These are phyloP conservation scores for Phalaenopsis equestris DNA, from an alignment of 106 monocot genomes.

Conservation along the genomic window DNA sequence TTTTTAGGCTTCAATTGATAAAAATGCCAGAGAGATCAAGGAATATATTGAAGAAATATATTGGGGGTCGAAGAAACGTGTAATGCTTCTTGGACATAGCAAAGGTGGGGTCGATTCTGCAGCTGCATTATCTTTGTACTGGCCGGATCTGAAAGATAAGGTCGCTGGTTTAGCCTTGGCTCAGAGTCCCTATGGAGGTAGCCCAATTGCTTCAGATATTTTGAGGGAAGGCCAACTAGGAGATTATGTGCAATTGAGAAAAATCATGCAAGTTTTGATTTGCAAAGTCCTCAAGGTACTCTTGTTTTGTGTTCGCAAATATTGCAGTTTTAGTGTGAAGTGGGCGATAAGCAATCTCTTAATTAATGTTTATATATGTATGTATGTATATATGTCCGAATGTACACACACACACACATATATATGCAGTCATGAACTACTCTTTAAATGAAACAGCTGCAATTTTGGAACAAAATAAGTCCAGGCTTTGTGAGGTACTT, in stretches of 20 bases:
- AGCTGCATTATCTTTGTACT: slow-evolving; percentile 89
- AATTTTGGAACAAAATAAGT: not conserved
- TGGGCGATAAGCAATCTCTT: not conserved
- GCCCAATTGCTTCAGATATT: slow-evolving; percentile 93
- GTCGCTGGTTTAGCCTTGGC: slow-evolving; percentile 84
- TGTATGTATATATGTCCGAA: too few relatives aligned
- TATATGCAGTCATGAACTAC: not conserved
- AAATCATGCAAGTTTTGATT: slow-evolving; percentile 72
- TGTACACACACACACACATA: too few relatives aligned
- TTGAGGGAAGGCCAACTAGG: slow-evolving; percentile 85
- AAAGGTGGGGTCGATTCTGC: slow-evolving; percentile 98
- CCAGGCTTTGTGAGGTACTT: too few relatives aligned
- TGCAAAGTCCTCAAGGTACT: slow-evolving; percentile 91
- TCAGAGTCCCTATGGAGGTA: slow-evolving; percentile 95
- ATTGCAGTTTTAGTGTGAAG: not conserved
- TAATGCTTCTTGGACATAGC: slow-evolving; percentile 90
- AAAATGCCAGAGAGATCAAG: slow-evolving; percentile 84
- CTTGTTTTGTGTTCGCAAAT: not conserved
- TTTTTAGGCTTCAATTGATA: slow-evolving; percentile 73
- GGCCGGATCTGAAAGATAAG: slow-evolving; percentile 89
- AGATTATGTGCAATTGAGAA: slow-evolving; percentile 72
- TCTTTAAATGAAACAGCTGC: not conserved
- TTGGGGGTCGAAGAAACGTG: slow-evolving; percentile 83
- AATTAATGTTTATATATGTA: too few relatives aligned
- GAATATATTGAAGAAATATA: slow-evolving; percentile 94